Evolutionary conservation across 2,329 filamentous ascomycete genomes (phyloP).

Genomic region (Calonectria honghensis): DNA sequence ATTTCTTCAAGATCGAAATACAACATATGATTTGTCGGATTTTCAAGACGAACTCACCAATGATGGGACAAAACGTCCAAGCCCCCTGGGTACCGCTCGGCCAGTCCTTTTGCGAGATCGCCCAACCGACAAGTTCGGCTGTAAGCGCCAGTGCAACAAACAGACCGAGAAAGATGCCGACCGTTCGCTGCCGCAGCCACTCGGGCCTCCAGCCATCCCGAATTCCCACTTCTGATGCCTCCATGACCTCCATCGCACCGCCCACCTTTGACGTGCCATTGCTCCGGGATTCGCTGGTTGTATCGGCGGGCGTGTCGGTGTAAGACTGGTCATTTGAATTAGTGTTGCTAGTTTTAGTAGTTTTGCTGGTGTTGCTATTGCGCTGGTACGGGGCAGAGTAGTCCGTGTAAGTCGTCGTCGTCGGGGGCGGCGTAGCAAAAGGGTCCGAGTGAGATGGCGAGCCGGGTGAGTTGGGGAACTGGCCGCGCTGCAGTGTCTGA

Average conservation of each 20-base stretch:
- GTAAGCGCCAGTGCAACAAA: slow-evolving; percentile 50
- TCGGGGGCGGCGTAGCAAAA: slow-evolving; percentile 45
- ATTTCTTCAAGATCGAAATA: slow-evolving; percentile 23
- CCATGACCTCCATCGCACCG: slow-evolving; percentile 34
- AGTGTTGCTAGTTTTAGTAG: slow-evolving; percentile 41
- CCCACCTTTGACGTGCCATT: slow-evolving; percentile 36
- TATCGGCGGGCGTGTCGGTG: slow-evolving; percentile 50
- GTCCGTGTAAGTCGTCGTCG: slow-evolving; percentile 36
- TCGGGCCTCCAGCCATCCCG: slow-evolving; percentile 54
- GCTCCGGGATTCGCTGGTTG: slow-evolving; percentile 38
- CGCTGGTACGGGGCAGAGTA: slow-evolving; percentile 37
- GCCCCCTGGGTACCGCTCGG: slow-evolving; percentile 47
- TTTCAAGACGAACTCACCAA: slow-evolving; percentile 48
- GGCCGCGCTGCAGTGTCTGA: slow-evolving; percentile 43
- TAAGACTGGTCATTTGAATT: slow-evolving; percentile 51
- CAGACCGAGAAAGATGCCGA: slow-evolving; percentile 46
- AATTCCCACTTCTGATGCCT: slow-evolving; percentile 47
- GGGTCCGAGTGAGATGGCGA: slow-evolving; percentile 40
- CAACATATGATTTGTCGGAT: background rate
- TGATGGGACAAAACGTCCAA: slow-evolving; percentile 56
- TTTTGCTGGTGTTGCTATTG: slow-evolving; percentile 38
- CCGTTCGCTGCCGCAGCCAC: slow-evolving; percentile 50
- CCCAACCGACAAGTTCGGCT: slow-evolving; percentile 52
- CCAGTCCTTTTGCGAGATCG: slow-evolving; percentile 47
- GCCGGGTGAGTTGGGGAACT: slow-evolving; percentile 44